phyloP scores from a whole-genome alignment of 2,329 filamentous ascomycete species.

The Beauveria caledonica region DNA sequence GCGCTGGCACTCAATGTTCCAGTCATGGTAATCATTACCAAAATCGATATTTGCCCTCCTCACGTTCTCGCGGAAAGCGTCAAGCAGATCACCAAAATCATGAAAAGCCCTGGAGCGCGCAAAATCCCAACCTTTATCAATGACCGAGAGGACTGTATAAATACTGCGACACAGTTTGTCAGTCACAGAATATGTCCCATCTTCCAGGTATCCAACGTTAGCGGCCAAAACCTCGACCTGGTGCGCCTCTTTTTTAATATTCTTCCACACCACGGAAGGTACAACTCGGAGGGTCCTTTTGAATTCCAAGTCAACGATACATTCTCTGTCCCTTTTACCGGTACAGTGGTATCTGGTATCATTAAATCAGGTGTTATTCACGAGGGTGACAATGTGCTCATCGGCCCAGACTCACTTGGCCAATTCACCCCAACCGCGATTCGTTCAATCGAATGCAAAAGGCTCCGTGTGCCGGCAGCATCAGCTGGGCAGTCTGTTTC shows the following conservation, averaged over 20 bases:
- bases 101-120: slow-evolving; percentile 85
- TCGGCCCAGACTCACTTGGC: slow-evolving; percentile 85
- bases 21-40: slow-evolving; percentile 95
- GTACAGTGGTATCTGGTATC: slow-evolving; percentile 91
- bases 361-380: slow-evolving; percentile 84
- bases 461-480: slow-evolving; percentile 78
- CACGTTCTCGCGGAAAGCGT: slow-evolving; percentile 93
- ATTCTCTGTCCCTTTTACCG: slow-evolving; percentile 94
- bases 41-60: slow-evolving; percentile 95
- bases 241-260: slow-evolving; percentile 93
- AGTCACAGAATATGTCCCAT: slow-evolving; percentile 92
- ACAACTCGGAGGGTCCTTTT: slow-evolving; percentile 79
- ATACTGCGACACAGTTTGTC: slow-evolving; percentile 92
- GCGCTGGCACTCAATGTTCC: slow-evolving; percentile 91
- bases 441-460: slow-evolving; percentile 88
- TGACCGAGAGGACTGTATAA: slow-evolving; percentile 81
- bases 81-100: slow-evolving; percentile 80
- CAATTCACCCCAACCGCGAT: slow-evolving; percentile 83
- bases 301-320: slow-evolving; percentile 97
- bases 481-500: slow-evolving; percentile 88
- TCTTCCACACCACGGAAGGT: slow-evolving; percentile 86
- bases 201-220: slow-evolving; percentile 97
- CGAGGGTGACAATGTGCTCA: slow-evolving; percentile 77
- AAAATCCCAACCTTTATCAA: slow-evolving; percentile 98
- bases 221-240: slow-evolving; percentile 80